A percentile compares a stretch with the other conserved stretches of the same genome.
Conservation (phyloP, 495 filamentous ascomycete genomes). For the Daldinia grandis region DNA sequence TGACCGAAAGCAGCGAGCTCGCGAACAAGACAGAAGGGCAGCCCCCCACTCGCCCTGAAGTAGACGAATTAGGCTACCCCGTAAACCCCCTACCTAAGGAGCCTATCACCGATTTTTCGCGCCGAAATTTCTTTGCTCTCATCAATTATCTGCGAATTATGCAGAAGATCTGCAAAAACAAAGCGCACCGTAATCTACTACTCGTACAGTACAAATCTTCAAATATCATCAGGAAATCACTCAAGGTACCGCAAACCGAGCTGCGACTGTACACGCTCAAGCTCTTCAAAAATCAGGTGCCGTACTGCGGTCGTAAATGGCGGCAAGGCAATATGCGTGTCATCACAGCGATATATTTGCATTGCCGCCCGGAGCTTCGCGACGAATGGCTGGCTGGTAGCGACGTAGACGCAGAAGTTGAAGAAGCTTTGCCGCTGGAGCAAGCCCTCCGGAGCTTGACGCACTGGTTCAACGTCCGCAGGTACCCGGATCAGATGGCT, state of each 20-base stretch:
- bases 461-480: constrained; percentile 88
- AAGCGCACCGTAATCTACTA: constrained; percentile 90
- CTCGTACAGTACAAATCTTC: constrained; percentile 94
- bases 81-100: constrained; percentile 68
- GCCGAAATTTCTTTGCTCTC: constrained; percentile 90
- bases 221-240: constrained; percentile 84
- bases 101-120: constrained; percentile 88
- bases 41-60: constrained; percentile 68
- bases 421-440: constrained; percentile 89
- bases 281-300: constrained; percentile 96
- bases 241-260: constrained; percentile 88
- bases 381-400: constrained; percentile 95
- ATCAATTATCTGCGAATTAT: constrained; percentile 95
- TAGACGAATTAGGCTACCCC: constrained; percentile 88
- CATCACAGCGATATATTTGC: constrained; percentile 94
- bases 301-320: constrained; percentile 98
- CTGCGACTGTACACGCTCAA: constrained; percentile 95
- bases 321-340: constrained; percentile 97
- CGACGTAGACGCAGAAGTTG: constrained; percentile 90
- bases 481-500: constrained; percentile 84
- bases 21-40: constrained; percentile 43
- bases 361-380: constrained; percentile 88
- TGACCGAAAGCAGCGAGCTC: constrained; percentile 31
- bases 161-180: constrained; percentile 95
- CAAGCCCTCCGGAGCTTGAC: constrained; percentile 86